Conservation (phyloP, 176 grass and related monocot genomes). For the Thalia dealbata region DNA sequence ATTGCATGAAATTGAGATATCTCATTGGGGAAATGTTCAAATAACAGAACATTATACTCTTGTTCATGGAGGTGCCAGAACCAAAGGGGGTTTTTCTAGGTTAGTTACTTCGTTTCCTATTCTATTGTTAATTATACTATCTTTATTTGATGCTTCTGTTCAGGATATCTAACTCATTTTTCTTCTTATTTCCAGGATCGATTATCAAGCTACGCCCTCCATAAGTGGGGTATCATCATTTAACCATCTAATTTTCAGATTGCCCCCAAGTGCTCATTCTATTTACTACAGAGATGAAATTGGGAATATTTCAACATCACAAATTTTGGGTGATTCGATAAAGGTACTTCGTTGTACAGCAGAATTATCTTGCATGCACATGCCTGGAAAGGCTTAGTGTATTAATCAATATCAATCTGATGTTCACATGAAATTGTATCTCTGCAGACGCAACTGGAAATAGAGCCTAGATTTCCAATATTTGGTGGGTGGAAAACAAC, state of each 20-base stretch:
- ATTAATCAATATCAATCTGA: slow-evolving; percentile 3
- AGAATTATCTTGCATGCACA: neutral
- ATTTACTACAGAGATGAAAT: slow-evolving; percentile 99
- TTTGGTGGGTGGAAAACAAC: slow-evolving; percentile 99
- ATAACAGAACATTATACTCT: slow-evolving; percentile 86
- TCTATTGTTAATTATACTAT: neutral
- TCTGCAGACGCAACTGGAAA: slow-evolving; percentile 88
- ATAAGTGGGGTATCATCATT: slow-evolving; percentile 83
- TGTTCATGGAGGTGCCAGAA: slow-evolving; percentile 72
- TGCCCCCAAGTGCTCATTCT: slow-evolving; percentile 83
- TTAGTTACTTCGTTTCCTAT: slow-evolving; percentile 27
- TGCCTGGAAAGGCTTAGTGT: slow-evolving; percentile 1
- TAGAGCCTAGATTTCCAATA: slow-evolving; percentile 89
- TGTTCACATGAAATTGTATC: slow-evolving; percentile 7
- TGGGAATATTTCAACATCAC: slow-evolving; percentile 96
- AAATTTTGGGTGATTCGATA: slow-evolving; percentile 86
- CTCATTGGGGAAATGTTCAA: slow-evolving; percentile 89
- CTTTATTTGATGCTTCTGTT: slow-evolving; percentile 10
- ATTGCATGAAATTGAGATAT: slow-evolving; percentile 87
- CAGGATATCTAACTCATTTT: slow-evolving; percentile 5
- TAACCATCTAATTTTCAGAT: slow-evolving; percentile 63
- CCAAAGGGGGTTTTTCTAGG: slow-evolving; percentile 98
- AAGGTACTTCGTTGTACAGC: slow-evolving; percentile 36
- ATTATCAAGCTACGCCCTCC: slow-evolving; percentile 77
- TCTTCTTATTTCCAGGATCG: slow-evolving; percentile 46